phyloP scores from a whole-genome alignment of 2,329 filamentous ascomycete genomes.

The Fusarium beomiforme region DNA sequence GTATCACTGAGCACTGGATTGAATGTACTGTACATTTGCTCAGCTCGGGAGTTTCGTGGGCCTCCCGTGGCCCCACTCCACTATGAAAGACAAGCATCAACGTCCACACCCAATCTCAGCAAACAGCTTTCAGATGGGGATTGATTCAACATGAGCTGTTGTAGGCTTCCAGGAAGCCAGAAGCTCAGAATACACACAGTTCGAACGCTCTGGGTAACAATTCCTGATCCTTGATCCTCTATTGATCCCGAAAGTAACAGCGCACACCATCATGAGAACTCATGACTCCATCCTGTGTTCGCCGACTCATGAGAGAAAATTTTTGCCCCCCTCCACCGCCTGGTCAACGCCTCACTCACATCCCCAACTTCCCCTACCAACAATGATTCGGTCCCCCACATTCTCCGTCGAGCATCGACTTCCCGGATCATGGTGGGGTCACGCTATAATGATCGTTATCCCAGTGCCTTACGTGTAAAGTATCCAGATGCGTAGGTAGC shows the following conservation, averaged over 20 bases:
- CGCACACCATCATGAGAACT: slow-evolving; percentile 9
- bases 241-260: neutral
- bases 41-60: slow-evolving; percentile 29
- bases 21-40: slow-evolving; percentile 19
- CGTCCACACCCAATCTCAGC: slow-evolving; percentile 32
- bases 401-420: slow-evolving; percentile 40
- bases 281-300: slow-evolving; percentile 11
- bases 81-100: slow-evolving; percentile 26
- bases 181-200: neutral
- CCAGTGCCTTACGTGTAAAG: slow-evolving; percentile 30
- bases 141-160: neutral
- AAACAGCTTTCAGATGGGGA: slow-evolving; percentile 15
- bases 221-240: neutral
- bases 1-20: neutral
- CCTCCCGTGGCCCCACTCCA: slow-evolving; percentile 21
- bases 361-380: slow-evolving; percentile 40
- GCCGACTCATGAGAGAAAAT: slow-evolving; percentile 9
- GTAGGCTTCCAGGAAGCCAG: neutral
- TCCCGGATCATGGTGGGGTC: slow-evolving; percentile 38
- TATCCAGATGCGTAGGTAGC: slow-evolving; percentile 8
- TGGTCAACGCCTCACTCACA: slow-evolving; percentile 21
- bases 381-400: slow-evolving; percentile 37
- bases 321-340: slow-evolving; percentile 42
- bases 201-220: neutral
- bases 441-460: slow-evolving; percentile 19